These are phyloP conservation scores for Ceratobasidium sp. DNA, from an alignment of 1,284 basidiomycete genomes.

Conservation along the genomic window DNA sequence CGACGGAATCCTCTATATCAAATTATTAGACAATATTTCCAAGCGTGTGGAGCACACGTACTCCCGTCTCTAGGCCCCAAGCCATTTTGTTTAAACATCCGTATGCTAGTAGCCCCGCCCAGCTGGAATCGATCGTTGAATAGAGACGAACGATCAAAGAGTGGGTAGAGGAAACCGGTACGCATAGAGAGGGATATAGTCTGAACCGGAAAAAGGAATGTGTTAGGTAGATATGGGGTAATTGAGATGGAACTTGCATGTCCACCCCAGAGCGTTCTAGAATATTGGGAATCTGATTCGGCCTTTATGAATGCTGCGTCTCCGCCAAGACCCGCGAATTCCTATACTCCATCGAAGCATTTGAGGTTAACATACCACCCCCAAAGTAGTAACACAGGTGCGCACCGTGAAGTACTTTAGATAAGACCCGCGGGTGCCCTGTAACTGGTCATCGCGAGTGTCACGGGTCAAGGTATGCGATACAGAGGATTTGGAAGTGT, in stretches of 20 bases:
- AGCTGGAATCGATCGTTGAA: constrained; percentile 92
- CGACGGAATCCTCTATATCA: constrained; percentile 72
- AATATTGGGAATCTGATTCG: constrained; percentile 73
- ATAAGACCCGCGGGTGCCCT: constrained; percentile 73
- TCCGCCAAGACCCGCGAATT: constrained; percentile 82
- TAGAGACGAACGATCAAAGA: constrained; percentile 60
- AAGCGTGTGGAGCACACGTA: constrained; percentile 56
- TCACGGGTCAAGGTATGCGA: constrained; percentile 83
- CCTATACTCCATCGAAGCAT: constrained; percentile 55
- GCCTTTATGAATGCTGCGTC: constrained; percentile 79
- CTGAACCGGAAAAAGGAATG: constrained; percentile 56
- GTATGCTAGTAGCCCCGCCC: constrained; percentile 90
- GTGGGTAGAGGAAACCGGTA: constrained; percentile 69
- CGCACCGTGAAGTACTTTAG: constrained; percentile 67
- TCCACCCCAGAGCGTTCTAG: constrained; percentile 70
- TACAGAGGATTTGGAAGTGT: constrained; percentile 84
- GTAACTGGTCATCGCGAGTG: constrained; percentile 77
- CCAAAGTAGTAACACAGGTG: neutral
- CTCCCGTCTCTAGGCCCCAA: constrained; percentile 86
- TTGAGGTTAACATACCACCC: neutral
- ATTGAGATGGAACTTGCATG: constrained; percentile 55
- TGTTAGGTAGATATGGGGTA: neutral
- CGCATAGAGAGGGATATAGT: constrained; percentile 71
- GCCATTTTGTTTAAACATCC: constrained; percentile 86
- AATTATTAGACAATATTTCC: neutral